Evolutionary conservation across 2,329 filamentous ascomycete genomes (phyloP), one percentile per base, ranked within the genome.

Genomic region (Colletotrichum sojae): DNA sequence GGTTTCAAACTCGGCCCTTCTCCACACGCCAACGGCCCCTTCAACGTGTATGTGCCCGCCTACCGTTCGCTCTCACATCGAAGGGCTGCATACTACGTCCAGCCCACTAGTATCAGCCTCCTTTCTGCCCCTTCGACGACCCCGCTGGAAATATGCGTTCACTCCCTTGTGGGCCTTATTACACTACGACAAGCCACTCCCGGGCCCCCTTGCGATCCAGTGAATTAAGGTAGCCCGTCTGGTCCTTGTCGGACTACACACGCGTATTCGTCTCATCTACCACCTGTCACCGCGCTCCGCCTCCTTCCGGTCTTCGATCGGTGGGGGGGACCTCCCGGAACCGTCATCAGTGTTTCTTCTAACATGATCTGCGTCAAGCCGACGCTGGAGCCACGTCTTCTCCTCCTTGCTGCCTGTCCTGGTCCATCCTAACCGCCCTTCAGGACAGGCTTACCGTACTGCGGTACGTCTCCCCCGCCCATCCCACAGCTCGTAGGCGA

Each of bases 261-360:
- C 58, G 39, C 64, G 61, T 70, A 67, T 71, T 69, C 72, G 74
- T 76, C 74, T 74, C 73, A 75, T 73, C 59, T 74, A 54, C 53
- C 56, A 63, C 57, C 67, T 70, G 67, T 70, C 67, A 70, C 67
- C 60, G 56, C 64, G 67, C 69, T 73, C 73, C 69, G 68, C 63
- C 73, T 73, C 64, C 74, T 73, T 75, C 71, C 69, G 73, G 72
- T 74, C 69, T 72, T 64, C 68, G 70, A 72, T 71, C 65, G 69
- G 72, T 72, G 71, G 72, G 71, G 70, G 51, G 56, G 40, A 67
- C 60, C 62, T 60, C 64, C 69, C 71, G 60, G 52, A 48, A 54
- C 63, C 39, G 57, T 68, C 58, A 65, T 68, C 65, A 61, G 52
- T 71, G 69, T 73, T 72, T 74, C 71, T 70, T 69, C 75, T 75